Base-by-base conservation (phyloP, 2,329 filamentous ascomycete species). In the Rhynchosporium secalis region DNA sequence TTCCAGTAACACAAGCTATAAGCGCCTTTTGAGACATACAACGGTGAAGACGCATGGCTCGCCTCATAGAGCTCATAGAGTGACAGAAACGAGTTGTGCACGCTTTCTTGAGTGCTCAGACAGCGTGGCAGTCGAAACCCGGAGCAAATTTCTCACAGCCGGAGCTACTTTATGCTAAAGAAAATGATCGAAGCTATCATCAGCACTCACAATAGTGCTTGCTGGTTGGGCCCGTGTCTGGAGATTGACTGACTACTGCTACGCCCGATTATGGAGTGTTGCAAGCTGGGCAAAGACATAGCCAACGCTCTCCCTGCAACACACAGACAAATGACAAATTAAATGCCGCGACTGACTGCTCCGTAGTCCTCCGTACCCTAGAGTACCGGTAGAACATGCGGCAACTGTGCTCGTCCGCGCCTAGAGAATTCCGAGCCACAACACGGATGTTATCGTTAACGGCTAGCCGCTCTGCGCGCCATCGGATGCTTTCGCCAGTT, bases 361-460 rank as follows among this genome's bases (percentile, higher is more conserved):
- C 20, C 20, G 20, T 20, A 20, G 20, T 20, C 33, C 26, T 10
- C 26, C 33, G 38, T 54, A 10, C 20, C 26, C 15, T 3, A 12
- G 6, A 40, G 28, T 33, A 54, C 33, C 33, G 28, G 33, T 41
- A 41, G 51, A 54, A 54, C 51, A 54, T 54, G 51, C 51, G 40
- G 36, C 51, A 6, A 41, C 36, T 29, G 36, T 9, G 49, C 36
- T 28, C 36, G 51, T 36, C 28, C 33, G 33, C 26, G 20, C 51
- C 51, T 40, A 29, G 5, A 10, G 51, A 33, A 54, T 33, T 6
- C 13, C 38, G 51, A 54, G 26, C 15, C 20, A 54, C 31, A 31
- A 52, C 38, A 54, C 36, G 51, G 51, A 54, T 41, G 8, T 28
- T 20, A 20, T 20, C 20, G 20, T 20, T 20, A 20, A 20, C 20